Base-by-base conservation (phyloP, 805 yeast species). In the Teunomyces tritomae region DNA sequence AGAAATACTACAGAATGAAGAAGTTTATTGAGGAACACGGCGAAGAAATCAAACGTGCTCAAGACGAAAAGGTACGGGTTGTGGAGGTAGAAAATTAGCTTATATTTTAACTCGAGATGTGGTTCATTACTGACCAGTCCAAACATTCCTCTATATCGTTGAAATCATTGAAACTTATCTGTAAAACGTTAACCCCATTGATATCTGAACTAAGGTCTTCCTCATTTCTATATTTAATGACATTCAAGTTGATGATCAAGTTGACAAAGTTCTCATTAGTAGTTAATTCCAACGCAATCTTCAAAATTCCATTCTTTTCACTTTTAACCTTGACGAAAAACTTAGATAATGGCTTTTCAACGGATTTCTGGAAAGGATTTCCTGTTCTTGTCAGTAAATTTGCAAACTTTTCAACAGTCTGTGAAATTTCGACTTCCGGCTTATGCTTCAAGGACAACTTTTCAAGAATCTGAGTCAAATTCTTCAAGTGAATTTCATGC, bases 111-210 rank as follows among this genome's bases (percentile, higher is more conserved):
- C 39, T 55, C 9, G 61, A 50, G 13, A 64, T 49, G 52, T 71
- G 71, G 45, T 64, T 68, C 44, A 63, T 56, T 2, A 81, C 60
- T 0, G 81, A 65, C 86, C 86, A 82, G 40, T 71, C 73, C 39
- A 82, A 57, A 54, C 85, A 80, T 55, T 81, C 83, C 44, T 76
- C 79, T 4, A 80, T 64, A 36, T 79, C 85, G 37, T 70, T 60
- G 32, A 78, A 63, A 45, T 81, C 84, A 47, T 71, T 78, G 53
- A 81, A 80, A 11, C 57, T 64, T 5, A 77, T 71, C 51, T 72
- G 76, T 40, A 81, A 59, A 5, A 80, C 69, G 37, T 67, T 71
- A 29, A 59, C 55, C 1, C 72, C 73, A 13, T 63, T 63, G 42
- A 57, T 53, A 50, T 73, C 67, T 11, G 55, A 48, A 27, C 57